A percentile compares a stretch with the other conserved stretches of the same genome.
phyloP scores from a whole-genome alignment of 805 yeast genomes.

The Ogataea haglerorum region DNA sequence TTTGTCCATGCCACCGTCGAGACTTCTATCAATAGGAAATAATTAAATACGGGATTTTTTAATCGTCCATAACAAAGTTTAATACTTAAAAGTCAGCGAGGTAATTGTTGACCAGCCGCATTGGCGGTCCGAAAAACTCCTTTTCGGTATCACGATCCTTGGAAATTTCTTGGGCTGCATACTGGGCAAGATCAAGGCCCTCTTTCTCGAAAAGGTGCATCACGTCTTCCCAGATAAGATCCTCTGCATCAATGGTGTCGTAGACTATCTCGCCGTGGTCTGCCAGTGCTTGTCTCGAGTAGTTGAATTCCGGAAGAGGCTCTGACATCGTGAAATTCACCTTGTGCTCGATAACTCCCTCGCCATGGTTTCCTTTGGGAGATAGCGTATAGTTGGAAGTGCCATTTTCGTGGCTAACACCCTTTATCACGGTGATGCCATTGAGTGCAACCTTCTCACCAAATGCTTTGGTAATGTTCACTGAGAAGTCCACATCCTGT shows the following conservation, averaged over 20 bases:
- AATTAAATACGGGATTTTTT: background rate
- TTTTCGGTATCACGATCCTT: background rate
- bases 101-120: background rate
- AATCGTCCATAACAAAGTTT: background rate
- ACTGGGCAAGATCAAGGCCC: background rate
- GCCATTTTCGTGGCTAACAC: constrained; percentile 40
- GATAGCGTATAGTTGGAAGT: constrained; percentile 41
- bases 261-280: constrained; percentile 30
- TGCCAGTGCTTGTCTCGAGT: constrained; percentile 32
- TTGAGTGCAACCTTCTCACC: constrained; percentile 17
- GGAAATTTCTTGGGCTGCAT: background rate
- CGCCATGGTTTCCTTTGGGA: constrained; percentile 45
- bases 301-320: constrained; percentile 23
- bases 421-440: constrained; percentile 25
- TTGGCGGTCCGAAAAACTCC: background rate
- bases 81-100: background rate
- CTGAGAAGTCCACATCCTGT: constrained; percentile 28
- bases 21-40: constrained; percentile 11
- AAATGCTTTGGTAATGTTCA: constrained; percentile 27
- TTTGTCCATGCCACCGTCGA: constrained; percentile 19
- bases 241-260: constrained; percentile 23
- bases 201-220: background rate
- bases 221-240: background rate
- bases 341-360: constrained; percentile 37
- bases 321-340: constrained; percentile 25